phyloP scores from a whole-genome alignment of 306 rosid genomes.

The Fragaria ananassa region DNA sequence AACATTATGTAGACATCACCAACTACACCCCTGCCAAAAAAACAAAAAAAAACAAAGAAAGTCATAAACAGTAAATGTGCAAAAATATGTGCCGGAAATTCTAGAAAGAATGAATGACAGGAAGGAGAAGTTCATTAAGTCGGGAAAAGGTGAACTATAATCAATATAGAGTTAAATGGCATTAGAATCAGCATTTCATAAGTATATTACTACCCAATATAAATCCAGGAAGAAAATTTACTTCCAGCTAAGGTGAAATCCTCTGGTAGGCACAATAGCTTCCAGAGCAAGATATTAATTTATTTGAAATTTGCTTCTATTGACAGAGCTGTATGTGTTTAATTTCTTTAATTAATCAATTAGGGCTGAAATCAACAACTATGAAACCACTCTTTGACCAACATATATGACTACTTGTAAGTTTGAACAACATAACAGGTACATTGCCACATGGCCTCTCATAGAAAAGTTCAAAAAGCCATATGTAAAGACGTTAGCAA shows the following conservation, averaged over 20 bases:
- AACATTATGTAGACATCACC: slow-evolving; percentile 82
- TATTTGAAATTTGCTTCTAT: neutral
- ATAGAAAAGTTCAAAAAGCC: neutral
- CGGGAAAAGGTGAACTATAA: neutral
- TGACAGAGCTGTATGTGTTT: neutral
- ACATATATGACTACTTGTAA: neutral
- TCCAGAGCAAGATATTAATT: neutral
- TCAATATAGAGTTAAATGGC: neutral
- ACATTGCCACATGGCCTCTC: neutral
- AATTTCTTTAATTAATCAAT: neutral
- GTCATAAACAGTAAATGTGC: neutral
- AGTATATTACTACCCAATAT: neutral
- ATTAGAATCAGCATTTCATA: neutral
- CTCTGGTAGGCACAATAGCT: neutral
- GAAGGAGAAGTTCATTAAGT: neutral
- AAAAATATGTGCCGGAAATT: neutral
- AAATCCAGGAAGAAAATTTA: neutral
- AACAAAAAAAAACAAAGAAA: neutral
- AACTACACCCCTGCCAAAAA: slow-evolving; percentile 46
- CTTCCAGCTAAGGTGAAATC: neutral
- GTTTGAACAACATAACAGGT: neutral
- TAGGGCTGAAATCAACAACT: neutral
- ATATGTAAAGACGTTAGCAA: neutral
- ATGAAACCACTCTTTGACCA: neutral
- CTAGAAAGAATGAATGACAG: neutral